phyloP scores from a whole-genome alignment of 495 filamentous ascomycete genomes.

The Penicillium canescens region DNA sequence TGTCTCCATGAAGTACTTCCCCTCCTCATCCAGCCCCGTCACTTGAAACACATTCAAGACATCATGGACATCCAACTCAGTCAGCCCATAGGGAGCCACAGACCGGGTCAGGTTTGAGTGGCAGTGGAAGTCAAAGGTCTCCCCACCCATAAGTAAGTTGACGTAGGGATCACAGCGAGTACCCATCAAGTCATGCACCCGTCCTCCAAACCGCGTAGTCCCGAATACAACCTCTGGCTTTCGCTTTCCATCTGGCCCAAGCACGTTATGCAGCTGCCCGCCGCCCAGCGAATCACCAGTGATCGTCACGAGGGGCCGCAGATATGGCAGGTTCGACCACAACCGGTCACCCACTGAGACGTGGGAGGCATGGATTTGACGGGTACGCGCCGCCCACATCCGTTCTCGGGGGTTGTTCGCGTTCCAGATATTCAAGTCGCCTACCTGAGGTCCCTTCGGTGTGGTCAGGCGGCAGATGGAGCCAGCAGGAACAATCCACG shows the following conservation, averaged over 20 bases:
- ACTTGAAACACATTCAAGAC: constrained; percentile 83
- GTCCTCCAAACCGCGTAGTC: constrained; percentile 49
- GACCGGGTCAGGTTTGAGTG: constrained; percentile 78
- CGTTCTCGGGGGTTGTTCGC: constrained; percentile 71
- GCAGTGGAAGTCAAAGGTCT: constrained; percentile 75
- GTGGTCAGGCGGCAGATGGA: constrained; percentile 71
- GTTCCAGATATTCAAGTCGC: constrained; percentile 82
- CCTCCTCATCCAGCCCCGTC: constrained; percentile 68
- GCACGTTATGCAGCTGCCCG: constrained; percentile 51
- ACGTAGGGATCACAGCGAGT: constrained; percentile 79
- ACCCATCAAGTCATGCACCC: constrained; percentile 72
- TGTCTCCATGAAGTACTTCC: constrained; percentile 76
- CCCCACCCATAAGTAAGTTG: constrained; percentile 67
- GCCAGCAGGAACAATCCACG: constrained; percentile 62
- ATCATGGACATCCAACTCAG: constrained; percentile 75
- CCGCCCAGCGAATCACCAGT: constrained; percentile 65
- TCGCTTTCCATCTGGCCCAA: constrained; percentile 37
- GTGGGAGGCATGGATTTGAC: constrained; percentile 75
- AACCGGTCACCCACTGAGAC: constrained; percentile 68
- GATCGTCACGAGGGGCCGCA: constrained; percentile 73
- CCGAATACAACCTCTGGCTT: constrained; percentile 37
- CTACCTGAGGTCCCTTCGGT: constrained; percentile 73
- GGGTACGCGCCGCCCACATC: constrained; percentile 78
- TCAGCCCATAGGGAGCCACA: constrained; percentile 63
- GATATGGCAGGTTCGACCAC: constrained; percentile 75